Conservation (phyloP, 768 basidiomycete genomes). For the Sporobolomyces pararoseus region DNA sequence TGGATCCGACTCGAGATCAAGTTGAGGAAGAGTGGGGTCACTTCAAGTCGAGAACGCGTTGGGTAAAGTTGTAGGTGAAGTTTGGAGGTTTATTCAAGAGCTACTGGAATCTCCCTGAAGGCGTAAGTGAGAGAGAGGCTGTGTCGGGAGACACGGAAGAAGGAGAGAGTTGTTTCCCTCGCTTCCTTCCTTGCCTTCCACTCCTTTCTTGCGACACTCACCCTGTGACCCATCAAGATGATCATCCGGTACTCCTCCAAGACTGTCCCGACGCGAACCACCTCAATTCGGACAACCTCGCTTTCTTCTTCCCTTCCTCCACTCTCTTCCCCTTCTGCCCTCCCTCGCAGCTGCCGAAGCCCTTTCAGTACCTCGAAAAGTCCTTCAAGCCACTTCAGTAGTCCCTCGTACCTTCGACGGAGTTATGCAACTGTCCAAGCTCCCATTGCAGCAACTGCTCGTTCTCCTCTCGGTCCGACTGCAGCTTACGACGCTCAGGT, state of each 20-base stretch:
- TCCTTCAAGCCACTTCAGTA: neutral
- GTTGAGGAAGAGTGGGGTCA: too few species aligned
- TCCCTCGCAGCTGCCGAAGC: neutral
- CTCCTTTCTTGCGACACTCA: neutral
- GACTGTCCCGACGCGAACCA: neutral
- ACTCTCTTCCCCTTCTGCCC: neutral
- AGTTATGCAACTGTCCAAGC: neutral
- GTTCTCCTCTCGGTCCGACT: slow-evolving; percentile 31
- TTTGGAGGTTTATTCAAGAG: too few species aligned
- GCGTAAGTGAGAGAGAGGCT: too few species aligned
- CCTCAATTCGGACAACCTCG: neutral
- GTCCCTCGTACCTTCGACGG: neutral
- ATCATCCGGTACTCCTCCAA: slow-evolving; percentile 6
- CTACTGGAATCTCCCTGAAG: too few species aligned
- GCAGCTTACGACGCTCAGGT: slow-evolving; percentile 55
- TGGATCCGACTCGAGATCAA: slow-evolving; percentile 2
- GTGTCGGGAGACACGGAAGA: neutral
- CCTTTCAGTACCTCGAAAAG: too few species aligned
- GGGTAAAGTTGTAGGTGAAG: too few species aligned
- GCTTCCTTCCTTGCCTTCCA: neutral
- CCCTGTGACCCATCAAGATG: neutral
- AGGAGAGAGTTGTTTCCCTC: neutral
- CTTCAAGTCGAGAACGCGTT: too few species aligned
- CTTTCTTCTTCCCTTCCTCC: neutral
- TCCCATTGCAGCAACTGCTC: neutral